A percentile compares a stretch with the other conserved stretches of the same genome.
Evolutionary conservation across 805 yeast species (phyloP).

Genomic region (Metschnikowia similis): DNA sequence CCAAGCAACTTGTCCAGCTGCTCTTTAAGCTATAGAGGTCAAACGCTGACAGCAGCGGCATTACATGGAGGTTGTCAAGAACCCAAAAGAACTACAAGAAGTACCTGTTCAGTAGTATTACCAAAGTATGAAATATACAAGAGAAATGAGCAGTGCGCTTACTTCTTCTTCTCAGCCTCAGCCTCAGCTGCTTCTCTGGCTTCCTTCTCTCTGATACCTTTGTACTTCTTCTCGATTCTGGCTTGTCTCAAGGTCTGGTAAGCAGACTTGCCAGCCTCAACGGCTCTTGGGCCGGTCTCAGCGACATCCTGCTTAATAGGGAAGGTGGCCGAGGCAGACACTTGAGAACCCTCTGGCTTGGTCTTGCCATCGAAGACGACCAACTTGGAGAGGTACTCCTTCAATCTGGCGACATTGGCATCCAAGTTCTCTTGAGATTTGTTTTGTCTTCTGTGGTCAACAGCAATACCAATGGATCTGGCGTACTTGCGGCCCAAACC

Average conservation of each 20-base stretch:
- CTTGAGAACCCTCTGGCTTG: conserved; percentile 73
- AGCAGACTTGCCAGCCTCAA: conserved; percentile 70
- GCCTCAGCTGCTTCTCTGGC: conserved; percentile 97
- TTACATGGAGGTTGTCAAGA: no score
- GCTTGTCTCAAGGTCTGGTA: conserved; percentile 94
- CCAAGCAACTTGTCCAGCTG: no score
- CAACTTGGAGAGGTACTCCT: conserved; percentile 93
- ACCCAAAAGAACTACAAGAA: neutral
- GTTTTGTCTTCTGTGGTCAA: conserved; percentile 99
- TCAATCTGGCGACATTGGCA: conserved; percentile 90
- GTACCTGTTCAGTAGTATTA: conserved; percentile 15
- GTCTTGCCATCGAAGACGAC: conserved; percentile 92
- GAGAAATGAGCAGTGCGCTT: conserved; percentile 18
- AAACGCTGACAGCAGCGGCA: neutral
- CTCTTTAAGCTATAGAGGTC: neutral
- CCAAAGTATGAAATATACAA: conserved; percentile 17
- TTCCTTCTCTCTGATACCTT: conserved; percentile 97
- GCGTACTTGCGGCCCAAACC: conserved; percentile 90
- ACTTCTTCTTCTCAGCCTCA: conserved; percentile 96
- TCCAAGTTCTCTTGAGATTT: conserved; percentile 94
- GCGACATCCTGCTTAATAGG: conserved; percentile 79
- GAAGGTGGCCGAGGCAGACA: conserved; percentile 70
- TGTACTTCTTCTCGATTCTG: conserved; percentile 88
- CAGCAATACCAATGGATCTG: conserved; percentile 97
- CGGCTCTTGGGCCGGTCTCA: conserved; percentile 85